Evolutionary conservation across 306 rosid genomes (phyloP).

Genomic region (Notholithocarpus densiflorus): DNA sequence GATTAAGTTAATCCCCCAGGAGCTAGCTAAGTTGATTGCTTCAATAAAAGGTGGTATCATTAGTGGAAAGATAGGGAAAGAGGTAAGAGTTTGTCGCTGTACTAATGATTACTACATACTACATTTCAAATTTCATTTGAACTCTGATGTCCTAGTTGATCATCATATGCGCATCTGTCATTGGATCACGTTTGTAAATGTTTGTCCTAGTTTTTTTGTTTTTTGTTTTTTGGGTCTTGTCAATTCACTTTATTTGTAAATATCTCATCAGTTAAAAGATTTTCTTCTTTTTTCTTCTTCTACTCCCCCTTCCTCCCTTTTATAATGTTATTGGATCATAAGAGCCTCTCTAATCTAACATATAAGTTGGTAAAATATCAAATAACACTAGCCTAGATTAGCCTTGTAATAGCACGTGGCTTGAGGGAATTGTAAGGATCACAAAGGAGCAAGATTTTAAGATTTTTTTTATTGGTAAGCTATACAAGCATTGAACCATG

Average conservation of each 20-base stretch:
- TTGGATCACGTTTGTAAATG: not conserved
- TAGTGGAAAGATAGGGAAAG: slow-evolving; percentile 96
- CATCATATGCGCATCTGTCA: too few species aligned
- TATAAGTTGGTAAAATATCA: not conserved
- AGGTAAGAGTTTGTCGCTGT: slow-evolving; percentile 46
- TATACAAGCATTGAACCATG: too few species aligned
- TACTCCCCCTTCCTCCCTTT: not conserved
- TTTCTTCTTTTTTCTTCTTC: not conserved
- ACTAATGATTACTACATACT: slow-evolving; percentile 4
- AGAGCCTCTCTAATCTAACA: not conserved
- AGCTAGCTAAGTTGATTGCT: slow-evolving; percentile 80
- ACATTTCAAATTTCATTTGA: not conserved
- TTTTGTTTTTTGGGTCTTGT: not conserved
- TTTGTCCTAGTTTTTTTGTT: not conserved
- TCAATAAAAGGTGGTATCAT: slow-evolving; percentile 71
- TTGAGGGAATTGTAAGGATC: not conserved
- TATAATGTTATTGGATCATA: not conserved
- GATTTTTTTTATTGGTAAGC: not conserved
- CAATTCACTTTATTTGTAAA: not conserved
- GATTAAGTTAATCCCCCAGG: slow-evolving; percentile 73
- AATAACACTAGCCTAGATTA: not conserved
- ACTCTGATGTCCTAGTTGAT: not conserved
- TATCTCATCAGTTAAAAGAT: not conserved
- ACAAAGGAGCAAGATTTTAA: not conserved
- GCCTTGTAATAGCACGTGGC: not conserved